A percentile compares a stretch with the other conserved stretches of the same genome.
These are phyloP conservation scores for Agaricus sinodeliciosus DNA, from an alignment of 768 basidiomycete species.

Conservation along the genomic window DNA sequence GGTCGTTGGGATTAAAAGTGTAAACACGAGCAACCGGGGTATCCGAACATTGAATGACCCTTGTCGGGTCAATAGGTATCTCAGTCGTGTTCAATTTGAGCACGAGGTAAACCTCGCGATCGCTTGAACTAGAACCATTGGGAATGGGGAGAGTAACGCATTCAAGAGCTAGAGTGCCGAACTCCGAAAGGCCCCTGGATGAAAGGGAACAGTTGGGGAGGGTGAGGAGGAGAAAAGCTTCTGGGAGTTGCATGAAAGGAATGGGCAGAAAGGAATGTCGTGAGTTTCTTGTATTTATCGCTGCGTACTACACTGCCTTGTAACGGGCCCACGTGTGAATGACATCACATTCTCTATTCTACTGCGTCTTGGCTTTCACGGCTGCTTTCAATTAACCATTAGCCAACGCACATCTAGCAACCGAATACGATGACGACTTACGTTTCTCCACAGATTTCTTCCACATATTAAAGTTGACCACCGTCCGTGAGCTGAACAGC, in stretches of 20 bases:
- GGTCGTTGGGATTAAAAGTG: slow-evolving; percentile 34
- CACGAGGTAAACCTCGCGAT: slow-evolving; percentile 62
- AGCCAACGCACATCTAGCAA: background rate
- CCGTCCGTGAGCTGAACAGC: slow-evolving; percentile 57
- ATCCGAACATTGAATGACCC: slow-evolving; percentile 34
- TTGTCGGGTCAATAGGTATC: slow-evolving; percentile 52
- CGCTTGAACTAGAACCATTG: slow-evolving; percentile 22
- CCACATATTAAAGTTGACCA: slow-evolving; percentile 52
- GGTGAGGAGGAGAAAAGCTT: slow-evolving; percentile 51
- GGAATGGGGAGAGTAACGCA: slow-evolving; percentile 49
- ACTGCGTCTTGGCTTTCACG: slow-evolving; percentile 8
- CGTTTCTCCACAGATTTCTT: slow-evolving; percentile 18
- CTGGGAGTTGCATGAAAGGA: slow-evolving; percentile 13
- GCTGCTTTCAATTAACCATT: background rate
- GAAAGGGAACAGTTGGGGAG: slow-evolving; percentile 42
- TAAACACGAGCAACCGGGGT: slow-evolving; percentile 33
- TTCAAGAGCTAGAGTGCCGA: slow-evolving; percentile 48
- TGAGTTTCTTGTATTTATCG: background rate
- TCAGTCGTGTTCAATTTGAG: slow-evolving; percentile 50
- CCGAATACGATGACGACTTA: slow-evolving; percentile 6
- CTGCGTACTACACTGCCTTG: slow-evolving; percentile 4
- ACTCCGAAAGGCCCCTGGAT: slow-evolving; percentile 23
- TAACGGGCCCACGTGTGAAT: slow-evolving; percentile 1
- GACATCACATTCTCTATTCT: slow-evolving; percentile 9
- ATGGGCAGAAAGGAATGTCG: background rate